Conservation (phyloP, 2,329 filamentous ascomycete genomes). For the Aureobasidium sp. region DNA sequence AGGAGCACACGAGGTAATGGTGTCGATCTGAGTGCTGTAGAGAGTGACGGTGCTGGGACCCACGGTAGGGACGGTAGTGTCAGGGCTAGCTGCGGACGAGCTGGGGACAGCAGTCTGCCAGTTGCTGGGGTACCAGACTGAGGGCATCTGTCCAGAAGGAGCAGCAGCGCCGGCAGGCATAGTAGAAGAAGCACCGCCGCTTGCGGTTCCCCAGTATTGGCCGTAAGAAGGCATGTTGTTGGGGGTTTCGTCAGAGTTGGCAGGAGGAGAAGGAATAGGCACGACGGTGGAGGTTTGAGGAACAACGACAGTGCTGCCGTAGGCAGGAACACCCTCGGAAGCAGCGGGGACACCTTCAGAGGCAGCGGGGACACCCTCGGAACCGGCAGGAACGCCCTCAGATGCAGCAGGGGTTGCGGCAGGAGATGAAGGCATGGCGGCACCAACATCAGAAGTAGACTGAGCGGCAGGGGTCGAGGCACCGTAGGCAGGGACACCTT, state of each 20-base stretch:
- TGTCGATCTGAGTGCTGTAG: slow-evolving; percentile 16
- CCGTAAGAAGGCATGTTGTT: slow-evolving; percentile 14
- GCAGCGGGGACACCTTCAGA: not conserved
- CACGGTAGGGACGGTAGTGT: not conserved
- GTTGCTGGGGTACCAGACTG: slow-evolving; percentile 3
- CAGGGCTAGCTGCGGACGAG: not conserved
- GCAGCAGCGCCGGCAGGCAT: slow-evolving; percentile 1
- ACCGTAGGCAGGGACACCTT: not conserved
- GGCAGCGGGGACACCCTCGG: not conserved
- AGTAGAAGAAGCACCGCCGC: not conserved
- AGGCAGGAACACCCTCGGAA: not conserved
- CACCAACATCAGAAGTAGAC: not conserved
- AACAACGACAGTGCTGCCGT: not conserved
- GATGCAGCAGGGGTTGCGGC: not conserved
- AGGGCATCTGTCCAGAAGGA: slow-evolving; percentile 11
- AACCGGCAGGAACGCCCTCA: not conserved
- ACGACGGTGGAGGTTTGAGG: not conserved
- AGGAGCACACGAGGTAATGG: slow-evolving; percentile 16
- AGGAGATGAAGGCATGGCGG: not conserved
- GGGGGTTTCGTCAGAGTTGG: slow-evolving; percentile 8
- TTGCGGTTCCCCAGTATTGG: slow-evolving; percentile 10
- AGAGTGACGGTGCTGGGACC: slow-evolving; percentile 17
- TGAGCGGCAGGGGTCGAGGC: not conserved
- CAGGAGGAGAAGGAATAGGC: not conserved
- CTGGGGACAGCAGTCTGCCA: not conserved